A percentile compares a stretch with the other conserved stretches of the same genome.
These are phyloP conservation scores for Myrica gale DNA, from an alignment of 306 rosid genomes.

Conservation along the genomic window DNA sequence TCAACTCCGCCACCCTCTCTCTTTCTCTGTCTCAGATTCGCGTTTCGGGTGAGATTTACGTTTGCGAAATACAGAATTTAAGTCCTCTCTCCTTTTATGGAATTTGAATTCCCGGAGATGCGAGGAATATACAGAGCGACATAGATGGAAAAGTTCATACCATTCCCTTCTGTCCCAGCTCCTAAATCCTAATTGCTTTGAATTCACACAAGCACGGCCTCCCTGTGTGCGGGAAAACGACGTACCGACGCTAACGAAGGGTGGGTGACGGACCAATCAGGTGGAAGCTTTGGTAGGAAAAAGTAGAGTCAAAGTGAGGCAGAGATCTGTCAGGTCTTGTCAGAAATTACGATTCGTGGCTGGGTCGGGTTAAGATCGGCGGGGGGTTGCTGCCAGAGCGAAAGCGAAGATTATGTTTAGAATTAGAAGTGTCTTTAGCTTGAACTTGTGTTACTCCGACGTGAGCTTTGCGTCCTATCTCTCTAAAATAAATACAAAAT, in stretches of 20 bases:
- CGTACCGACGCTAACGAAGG: conserved; percentile 23
- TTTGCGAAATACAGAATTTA: conserved; percentile 6
- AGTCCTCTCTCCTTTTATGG: conserved; percentile 15
- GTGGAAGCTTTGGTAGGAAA: conserved; percentile 4
- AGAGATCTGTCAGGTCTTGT: neutral
- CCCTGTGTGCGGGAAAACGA: conserved; percentile 10
- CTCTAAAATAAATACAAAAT: too few species aligned
- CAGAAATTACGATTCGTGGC: neutral
- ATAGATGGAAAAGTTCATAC: conserved; percentile 23
- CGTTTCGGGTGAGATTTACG: neutral
- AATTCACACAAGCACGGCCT: conserved; percentile 31
- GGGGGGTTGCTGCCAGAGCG: neutral
- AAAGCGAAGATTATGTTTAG: too few species aligned
- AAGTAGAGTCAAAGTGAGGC: conserved; percentile 29
- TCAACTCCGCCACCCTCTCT: neutral
- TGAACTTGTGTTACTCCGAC: neutral
- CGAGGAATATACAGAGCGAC: conserved; percentile 46
- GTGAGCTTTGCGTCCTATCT: neutral
- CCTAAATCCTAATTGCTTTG: conserved; percentile 32
- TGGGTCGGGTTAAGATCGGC: neutral
- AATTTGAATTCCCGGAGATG: conserved; percentile 39
- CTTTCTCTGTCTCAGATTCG: neutral
- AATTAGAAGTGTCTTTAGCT: too few species aligned
- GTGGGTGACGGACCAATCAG: conserved; percentile 38
- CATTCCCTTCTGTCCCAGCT: neutral